Evolutionary conservation across 129 eudicot genomes (phyloP), one percentile per base, ranked within the genome.

Genomic region (Artemisia annua): DNA sequence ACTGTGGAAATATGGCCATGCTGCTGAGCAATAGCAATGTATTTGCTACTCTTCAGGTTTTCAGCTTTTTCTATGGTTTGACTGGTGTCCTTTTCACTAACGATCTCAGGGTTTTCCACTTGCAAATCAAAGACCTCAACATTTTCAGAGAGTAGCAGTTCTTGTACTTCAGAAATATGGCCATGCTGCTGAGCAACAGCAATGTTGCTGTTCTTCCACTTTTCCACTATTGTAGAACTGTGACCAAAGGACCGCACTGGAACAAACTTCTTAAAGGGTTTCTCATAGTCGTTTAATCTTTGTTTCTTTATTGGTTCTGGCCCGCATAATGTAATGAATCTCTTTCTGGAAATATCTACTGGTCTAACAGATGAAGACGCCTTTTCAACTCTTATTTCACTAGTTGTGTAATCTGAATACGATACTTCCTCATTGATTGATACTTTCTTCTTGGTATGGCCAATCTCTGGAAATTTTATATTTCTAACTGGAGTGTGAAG

Each of bases 401-500:
- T 49, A 51, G 80, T 57, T 66, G 64, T 57, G 56, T 82, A 62
- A 69, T 59, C 82, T 35, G 67, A 64, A 48, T 57, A 57, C 18
- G 17, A 64, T 65, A 66, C 54, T 13, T 73, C 74, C 57, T 69
- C 72, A 48, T 64, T 49, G 6, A 72, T 73, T 20, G 80, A 49
- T 16, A 79, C 49, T 54, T 28, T 72, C 66, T 63, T 79, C 74
- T 54, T 72, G 65, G 67, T 80, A 77, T 14, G 60, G 28, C 62
- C 75, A 50, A 63, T 67, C 61, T 60, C 73, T 28, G 92, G 95
- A 64, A 86, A 85, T 70, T 60, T 73, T 58, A 91, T 79, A 69
- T 85, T 69, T 56, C 97, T 69, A 12, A 43, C 18, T 12, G 95
- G 89, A 19, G 97, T 88, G 11, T 17, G 16, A 55, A 86, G 48